Evolutionary conservation across 1,284 basidiomycete species (phyloP).

Genomic region (Tilletia walkeri): DNA sequence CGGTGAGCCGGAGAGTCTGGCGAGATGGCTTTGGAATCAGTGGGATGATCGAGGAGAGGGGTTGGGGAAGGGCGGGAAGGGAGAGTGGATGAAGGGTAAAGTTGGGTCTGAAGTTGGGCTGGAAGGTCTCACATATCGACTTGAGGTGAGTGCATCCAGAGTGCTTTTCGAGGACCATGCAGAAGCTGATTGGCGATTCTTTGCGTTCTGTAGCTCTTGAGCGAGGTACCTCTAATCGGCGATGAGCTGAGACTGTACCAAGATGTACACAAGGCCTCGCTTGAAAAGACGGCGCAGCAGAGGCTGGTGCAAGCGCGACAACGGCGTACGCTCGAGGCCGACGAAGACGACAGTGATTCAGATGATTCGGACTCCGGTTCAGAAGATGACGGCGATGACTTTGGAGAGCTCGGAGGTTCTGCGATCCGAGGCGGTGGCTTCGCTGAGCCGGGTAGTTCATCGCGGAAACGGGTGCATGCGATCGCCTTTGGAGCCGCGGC

Average conservation of each 20-base stretch:
- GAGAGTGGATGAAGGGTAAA: constrained; percentile 77
- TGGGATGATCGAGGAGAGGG: constrained; percentile 77
- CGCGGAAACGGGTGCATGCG: constrained; percentile 28
- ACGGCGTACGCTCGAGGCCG: constrained; percentile 82
- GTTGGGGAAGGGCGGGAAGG: constrained; percentile 60
- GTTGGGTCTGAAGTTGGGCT: constrained; percentile 80
- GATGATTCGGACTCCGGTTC: constrained; percentile 29
- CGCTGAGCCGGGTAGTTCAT: constrained; percentile 19
- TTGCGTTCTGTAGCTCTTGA: constrained; percentile 66
- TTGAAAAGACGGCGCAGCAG: constrained; percentile 81
- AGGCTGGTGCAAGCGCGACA: constrained; percentile 79
- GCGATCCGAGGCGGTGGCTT: constrained; percentile 16
- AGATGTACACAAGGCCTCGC: constrained; percentile 73
- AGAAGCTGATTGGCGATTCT: background rate
- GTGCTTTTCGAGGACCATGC: background rate
- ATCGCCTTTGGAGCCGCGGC: constrained; percentile 25
- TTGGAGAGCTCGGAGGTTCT: background rate
- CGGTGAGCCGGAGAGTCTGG: constrained; percentile 76
- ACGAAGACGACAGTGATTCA: constrained; percentile 56
- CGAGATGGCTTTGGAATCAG: constrained; percentile 73
- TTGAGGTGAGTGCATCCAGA: constrained; percentile 60
- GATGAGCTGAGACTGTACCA: constrained; percentile 78
- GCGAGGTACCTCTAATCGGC: constrained; percentile 70
- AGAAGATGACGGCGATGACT: constrained; percentile 61
- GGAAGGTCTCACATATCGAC: constrained; percentile 3